Percentiles rank a stretch among this genome's conserved stretches.
Conservation (phyloP, 108 stramenopile genomes). For the Fistulifera solaris region DNA sequence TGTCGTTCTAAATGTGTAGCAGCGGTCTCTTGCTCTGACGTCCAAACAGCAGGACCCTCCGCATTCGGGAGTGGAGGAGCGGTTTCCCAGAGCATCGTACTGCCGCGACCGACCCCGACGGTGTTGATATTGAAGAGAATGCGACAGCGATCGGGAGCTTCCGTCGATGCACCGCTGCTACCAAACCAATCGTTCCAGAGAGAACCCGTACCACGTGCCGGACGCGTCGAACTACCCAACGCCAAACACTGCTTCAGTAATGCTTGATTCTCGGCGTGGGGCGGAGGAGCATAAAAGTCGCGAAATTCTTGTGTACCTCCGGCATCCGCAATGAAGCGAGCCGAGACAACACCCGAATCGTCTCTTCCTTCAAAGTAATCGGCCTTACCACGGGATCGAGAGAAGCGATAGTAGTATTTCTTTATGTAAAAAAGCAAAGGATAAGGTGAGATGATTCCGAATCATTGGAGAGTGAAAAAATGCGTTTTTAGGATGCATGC, state of each 20-base stretch:
- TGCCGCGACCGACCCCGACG: conserved; percentile 71
- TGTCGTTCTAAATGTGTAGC: conserved; percentile 74
- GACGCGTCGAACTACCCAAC: conserved; percentile 62
- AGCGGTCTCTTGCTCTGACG: conserved; percentile 77
- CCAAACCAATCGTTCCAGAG: conserved; percentile 73
- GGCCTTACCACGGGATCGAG: conserved; percentile 71
- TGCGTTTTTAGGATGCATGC: too few species aligned
- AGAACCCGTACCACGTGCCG: conserved; percentile 34
- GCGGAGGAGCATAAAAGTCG: conserved; percentile 28
- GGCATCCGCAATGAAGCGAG: conserved; percentile 51
- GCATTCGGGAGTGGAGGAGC: conserved; percentile 44
- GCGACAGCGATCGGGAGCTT: conserved; percentile 62
- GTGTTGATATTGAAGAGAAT: conserved; percentile 76
- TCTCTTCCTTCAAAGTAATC: conserved; percentile 85
- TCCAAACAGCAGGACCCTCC: conserved; percentile 63
- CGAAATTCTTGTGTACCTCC: conserved; percentile 43
- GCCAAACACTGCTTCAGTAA: conserved; percentile 73
- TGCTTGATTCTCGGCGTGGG: conserved; percentile 6
- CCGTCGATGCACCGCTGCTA: conserved; percentile 2
- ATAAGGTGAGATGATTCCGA: too few species aligned
- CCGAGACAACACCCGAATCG: conserved; percentile 78
- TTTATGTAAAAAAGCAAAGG: conserved; percentile 18
- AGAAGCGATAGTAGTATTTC: conserved; percentile 88
- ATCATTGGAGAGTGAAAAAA: too few species aligned
- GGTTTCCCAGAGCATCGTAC: conserved; percentile 84